Base-by-base conservation (phyloP, 352 stramenopile species). In the Pythium rhizo-oryzae region DNA sequence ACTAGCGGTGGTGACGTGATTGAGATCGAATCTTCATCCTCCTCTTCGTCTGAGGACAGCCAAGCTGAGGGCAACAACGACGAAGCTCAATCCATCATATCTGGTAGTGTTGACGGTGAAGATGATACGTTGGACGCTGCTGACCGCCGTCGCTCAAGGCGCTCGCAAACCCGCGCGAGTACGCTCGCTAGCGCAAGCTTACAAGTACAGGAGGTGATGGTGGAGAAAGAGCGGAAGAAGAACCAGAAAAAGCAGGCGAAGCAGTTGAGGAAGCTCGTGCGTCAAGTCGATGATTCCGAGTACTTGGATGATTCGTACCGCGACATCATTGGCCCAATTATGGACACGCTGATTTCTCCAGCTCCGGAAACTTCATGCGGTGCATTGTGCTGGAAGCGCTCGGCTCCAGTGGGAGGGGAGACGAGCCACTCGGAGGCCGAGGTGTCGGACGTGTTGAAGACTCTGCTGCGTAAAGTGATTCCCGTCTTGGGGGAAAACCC, bases 291-390 rank as follows among this genome's bases (percentile, higher is more conserved):
- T 39, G 78, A 87, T 18, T 89, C 80, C 2, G 85, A 93, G 67
- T 93, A 93, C 51, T 33, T 91, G 28, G 85, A 93, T 46, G 80
- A 89, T 53, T 89, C 82, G 13, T 90, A 89, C 37, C 47, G 80
- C 7, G 64, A 73, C 0, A 68, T 65, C 21, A 68, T 91, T 19
- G 78, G 70, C 12, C 39, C 37, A 7, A 47, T 54, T 2, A 59
- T 83, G 55, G 54, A 72, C 43, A 43, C 58, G 11, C 51, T 82
- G 9, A 15, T 74, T 13, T 66, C 64, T 0, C 39, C 62, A 3
- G 65, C 70, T 16, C 67, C 76, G 12, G 65, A 50, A 12, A 39
- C 67, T 19, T 47, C 70, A 5, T 92, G 84, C 57, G 71, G 82
- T 18, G 23, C 54, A 5, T 65, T 53, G 0, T 92, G 84, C 67